Base-by-base conservation (phyloP, 73 alveolate genomes). In the Loxodes magnus region DNA sequence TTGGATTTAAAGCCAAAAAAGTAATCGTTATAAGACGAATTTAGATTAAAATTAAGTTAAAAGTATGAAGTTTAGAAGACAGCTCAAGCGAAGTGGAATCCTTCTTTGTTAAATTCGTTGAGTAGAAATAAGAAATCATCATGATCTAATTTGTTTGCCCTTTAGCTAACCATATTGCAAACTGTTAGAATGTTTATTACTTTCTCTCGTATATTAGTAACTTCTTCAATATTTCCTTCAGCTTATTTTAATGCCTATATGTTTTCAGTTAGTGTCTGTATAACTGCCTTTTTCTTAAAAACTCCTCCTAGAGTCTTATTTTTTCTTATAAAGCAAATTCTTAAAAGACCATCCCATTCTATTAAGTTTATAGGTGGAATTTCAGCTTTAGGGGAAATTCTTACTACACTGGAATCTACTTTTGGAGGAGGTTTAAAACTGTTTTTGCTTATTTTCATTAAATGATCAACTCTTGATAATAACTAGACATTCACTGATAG, bases 401-500 rank as follows among this genome's bases (percentile, higher is more conserved):
- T 65, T 9, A 93, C 98, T 5, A 93, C 98, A 31, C 97, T 82
- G 17, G 96, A 80, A 71, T 93, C 99, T 6, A 93, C 99, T 56
- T 93, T 93, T 27, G 99, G 99, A 43, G 99, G 99, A 31, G 99
- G 99, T 60, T 87, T 89, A 58, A 93, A 93, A 68, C 79, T 82
- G 57, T 93, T 93, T 69, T 83, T 89, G 4, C 95, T 77, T 14
- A 93, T 97, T 67, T 93, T 93, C 82, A 93, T 70, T 25, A 93
- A 61, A 64, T 93, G 99, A 50, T 89, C 98, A n/a, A 79, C 94
- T 53, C 93, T 82, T 29, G 97, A 71, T 34, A 93, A 74, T 74
- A 93, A 66, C 64, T 93, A 84, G 24, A 88, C 96, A 56, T 93
- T 93, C 10, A 86, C 96, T 42, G 96, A 78, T 44, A 93, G 76